Base-by-base conservation (phyloP, 305 asterid species). In the Plantago coronopus region DNA sequence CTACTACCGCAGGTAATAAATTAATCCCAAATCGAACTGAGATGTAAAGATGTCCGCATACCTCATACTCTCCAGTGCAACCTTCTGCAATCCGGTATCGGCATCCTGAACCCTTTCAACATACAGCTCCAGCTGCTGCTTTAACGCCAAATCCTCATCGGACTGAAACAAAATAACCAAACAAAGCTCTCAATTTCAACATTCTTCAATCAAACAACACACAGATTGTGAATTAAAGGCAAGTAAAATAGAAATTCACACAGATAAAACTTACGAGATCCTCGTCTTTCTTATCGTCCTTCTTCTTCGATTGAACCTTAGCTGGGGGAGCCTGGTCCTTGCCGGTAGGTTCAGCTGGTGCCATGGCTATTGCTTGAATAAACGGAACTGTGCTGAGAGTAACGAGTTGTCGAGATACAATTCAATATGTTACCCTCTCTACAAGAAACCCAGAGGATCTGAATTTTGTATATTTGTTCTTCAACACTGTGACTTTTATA, bases 21-120 rank as follows among this genome's bases (percentile, higher is more conserved):
- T n/a, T n/a, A n/a, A n/a, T n/a, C n/a, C 20, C 38, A 46, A 27
- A 27, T 27, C 7, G 2, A n/a, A n/a, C n/a, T 27, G 34, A 27
- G 34, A 5, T 27, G 34, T 3, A 4, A 65, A 48, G 54, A 59
- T 15, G n/a, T 37, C 40, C 1, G 43, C 69, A 42, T 62, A 93
- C 99, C 97, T 84, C 97, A 93, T 89, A 83, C 94, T 82, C 77
- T 93, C 96, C 1, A 93, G 85, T 2, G 99, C 97, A 67, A 81
- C 75, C 71, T 87, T 87, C 83, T 87, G 97, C 74, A 93, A 65
- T 19, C 93, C 96, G 17, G 87, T 83, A 77, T 89, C 95, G 40
- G 91, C 23, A 64, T 93, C 99, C 73, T 87, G 95, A 42, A 67
- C 96, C 71, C 96, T 82, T 81, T 87, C 97, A 21, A 93, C 99